These are phyloP conservation scores for Hypomontagnella submonticulosa DNA, from an alignment of 495 filamentous ascomycete genomes.

Conservation along the genomic window DNA sequence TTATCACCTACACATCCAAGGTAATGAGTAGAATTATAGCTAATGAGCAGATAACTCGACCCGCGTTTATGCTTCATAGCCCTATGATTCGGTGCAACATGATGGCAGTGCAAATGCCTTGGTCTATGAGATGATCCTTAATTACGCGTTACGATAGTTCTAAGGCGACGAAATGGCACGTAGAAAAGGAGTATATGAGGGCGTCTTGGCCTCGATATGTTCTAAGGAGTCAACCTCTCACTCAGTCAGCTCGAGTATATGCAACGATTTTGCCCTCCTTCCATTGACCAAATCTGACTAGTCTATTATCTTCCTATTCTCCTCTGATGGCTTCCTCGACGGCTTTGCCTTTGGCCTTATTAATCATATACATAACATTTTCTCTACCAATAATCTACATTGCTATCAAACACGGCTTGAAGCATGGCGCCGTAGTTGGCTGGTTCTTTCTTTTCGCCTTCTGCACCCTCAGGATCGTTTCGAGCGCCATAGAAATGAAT, in stretches of 20 bases:
- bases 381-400: conserved; percentile 48
- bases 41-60: neutral
- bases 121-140: neutral
- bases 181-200: conserved; percentile 11
- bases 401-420: conserved; percentile 48
- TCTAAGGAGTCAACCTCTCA: neutral
- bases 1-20: neutral
- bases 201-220: conserved; percentile 18
- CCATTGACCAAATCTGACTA: conserved; percentile 2
- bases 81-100: neutral
- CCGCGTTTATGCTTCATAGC: neutral
- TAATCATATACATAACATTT: conserved; percentile 52
- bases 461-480: conserved; percentile 51
- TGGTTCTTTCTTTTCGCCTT: conserved; percentile 56
- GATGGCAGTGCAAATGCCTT: conserved; percentile 27
- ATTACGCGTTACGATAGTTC: neutral
- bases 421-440: conserved; percentile 48
- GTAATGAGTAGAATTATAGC: neutral
- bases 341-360: conserved; percentile 48
- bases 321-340: conserved; percentile 29
- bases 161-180: neutral
- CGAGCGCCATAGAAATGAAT: conserved; percentile 49
- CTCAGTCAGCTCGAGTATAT: neutral
- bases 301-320: neutral
- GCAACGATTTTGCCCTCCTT: neutral